Percentiles rank a stretch among this genome's conserved stretches.
Conservation (phyloP, 495 filamentous ascomycete genomes). For the Xylaria curta region DNA sequence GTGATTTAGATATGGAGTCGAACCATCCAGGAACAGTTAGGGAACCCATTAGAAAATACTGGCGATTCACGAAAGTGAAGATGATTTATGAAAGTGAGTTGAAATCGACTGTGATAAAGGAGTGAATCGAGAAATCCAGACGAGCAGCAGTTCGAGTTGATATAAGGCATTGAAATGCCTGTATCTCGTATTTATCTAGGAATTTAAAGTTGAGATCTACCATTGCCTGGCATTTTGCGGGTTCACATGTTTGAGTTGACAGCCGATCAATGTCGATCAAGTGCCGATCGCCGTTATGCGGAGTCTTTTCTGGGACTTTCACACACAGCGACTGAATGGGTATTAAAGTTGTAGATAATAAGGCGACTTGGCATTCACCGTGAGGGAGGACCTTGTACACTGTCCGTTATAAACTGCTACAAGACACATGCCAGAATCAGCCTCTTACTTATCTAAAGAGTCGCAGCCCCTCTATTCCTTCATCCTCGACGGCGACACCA, state of each 20-base stretch:
- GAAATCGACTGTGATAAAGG: not conserved
- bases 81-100: not conserved
- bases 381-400: not conserved
- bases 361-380: not conserved
- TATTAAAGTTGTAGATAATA: not conserved
- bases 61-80: not conserved
- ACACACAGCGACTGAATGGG: not conserved
- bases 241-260: not conserved
- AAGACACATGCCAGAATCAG: not conserved
- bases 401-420: not conserved
- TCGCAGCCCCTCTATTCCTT: constrained; percentile 74
- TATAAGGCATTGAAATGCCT: constrained; percentile 8
- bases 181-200: constrained; percentile 21
- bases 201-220: constrained; percentile 14
- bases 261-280: constrained; percentile 22
- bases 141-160: not conserved
- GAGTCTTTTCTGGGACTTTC: not conserved
- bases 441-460: constrained; percentile 65
- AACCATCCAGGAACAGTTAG: not conserved
- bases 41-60: not conserved
- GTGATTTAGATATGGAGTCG: not conserved
- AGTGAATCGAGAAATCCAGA: not conserved
- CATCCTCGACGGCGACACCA: constrained; percentile 64
- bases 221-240: constrained; percentile 10
- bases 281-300: constrained; percentile 8